These are phyloP conservation scores for Haematococcus sp. DNA, from an alignment of 139 green algal genomes.

Conservation along the genomic window DNA sequence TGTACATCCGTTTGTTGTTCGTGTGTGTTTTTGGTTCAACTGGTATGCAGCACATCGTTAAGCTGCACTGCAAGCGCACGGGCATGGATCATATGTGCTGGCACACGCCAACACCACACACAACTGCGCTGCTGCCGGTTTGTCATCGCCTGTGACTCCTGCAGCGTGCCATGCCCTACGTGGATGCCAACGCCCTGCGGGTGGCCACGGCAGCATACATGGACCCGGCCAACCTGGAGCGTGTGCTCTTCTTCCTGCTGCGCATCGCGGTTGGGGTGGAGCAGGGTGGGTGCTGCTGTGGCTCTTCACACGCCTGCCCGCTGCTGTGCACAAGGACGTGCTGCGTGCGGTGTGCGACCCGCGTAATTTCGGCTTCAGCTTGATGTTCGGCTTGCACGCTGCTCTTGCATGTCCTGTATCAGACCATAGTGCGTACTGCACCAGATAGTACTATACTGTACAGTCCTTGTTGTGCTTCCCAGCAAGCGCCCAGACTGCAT, in stretches of 20 bases:
- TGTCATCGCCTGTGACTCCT: no score
- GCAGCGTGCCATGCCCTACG: neutral
- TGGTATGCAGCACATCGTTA: no score
- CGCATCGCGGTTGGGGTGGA: slow-evolving; percentile 11
- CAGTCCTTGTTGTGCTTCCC: neutral
- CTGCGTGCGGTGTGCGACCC: no score
- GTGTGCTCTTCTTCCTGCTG: slow-evolving; percentile 19
- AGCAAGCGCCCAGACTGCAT: no score
- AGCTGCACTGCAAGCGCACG: no score
- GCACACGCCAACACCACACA: no score
- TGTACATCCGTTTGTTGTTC: no score
- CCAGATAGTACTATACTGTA: neutral
- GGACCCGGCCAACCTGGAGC: slow-evolving; percentile 18
- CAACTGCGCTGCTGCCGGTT: no score
- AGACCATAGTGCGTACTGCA: neutral
- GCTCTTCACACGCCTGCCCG: neutral
- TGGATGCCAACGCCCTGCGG: slow-evolving; percentile 21
- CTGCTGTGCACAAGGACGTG: no score
- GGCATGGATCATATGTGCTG: no score
- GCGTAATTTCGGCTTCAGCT: neutral
- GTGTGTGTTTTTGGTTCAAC: no score
- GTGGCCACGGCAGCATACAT: slow-evolving; percentile 9
- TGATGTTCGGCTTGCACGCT: neutral
- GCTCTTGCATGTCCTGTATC: neutral
- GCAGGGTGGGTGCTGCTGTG: slow-evolving; percentile 3